Base-by-base conservation (phyloP, 306 rosid genomes). In the Dalbergia oliveri region DNA sequence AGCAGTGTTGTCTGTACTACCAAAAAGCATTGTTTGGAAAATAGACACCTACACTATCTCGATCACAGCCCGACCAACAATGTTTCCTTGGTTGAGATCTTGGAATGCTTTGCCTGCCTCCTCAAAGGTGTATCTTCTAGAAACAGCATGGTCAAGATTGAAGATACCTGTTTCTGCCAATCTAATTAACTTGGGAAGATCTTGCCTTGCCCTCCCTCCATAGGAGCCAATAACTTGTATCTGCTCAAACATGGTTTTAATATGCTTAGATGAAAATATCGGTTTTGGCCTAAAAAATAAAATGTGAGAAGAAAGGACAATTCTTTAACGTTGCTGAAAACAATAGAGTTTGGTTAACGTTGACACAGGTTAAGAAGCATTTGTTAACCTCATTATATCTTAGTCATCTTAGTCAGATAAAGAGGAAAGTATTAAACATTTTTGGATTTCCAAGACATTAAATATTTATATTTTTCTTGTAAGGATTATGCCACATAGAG, bases 161-260 rank as follows among this genome's bases (percentile, higher is more conserved):
- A 95, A 95, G 61, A 93, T 79, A 11, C 98, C 99, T 11, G 91
- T 67, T 83, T 95, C 99, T 72, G 99, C 98, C 79, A 95, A 64
- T 86, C 87, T 90, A 13, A 93, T 88, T 83, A 95, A 18, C 87
- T 93, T 93, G 1, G 99, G 99, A 75, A 95, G 99, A 87, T 95
- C 99, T 86, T 95, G 94, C 89, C 99, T 93, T 5, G 98, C 99
- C 79, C 99, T 91, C 47, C 90, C 99, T 89, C 98, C 99, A 73
- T 93, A 93, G 0, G 97, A 93, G 5, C 98, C 99, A 77, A 94
- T 90, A 41, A 94, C 83, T 91, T 94, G 83, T 82, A 94, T 86
- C 98, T 94, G 88, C 66, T 80, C 87, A 54, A 59, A 60, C 18
- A 65, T 35, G 21, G 31, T 34, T 39, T 66, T 34, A 79, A 80